Conservation (phyloP, 2,329 filamentous ascomycete genomes). For the Verticillium alfalfae region DNA sequence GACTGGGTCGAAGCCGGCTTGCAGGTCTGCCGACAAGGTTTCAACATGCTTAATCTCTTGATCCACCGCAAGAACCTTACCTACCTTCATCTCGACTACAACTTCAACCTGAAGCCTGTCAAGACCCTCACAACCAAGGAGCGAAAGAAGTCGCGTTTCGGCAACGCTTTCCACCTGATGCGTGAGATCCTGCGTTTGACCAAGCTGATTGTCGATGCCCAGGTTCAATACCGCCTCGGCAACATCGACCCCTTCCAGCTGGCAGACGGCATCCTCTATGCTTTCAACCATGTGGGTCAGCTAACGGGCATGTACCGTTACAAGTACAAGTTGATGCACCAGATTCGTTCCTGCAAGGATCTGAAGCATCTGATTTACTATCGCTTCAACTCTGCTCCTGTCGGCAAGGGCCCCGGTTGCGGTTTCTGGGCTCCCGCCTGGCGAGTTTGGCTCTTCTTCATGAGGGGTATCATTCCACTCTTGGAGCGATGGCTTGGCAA, state of each 20-base stretch:
- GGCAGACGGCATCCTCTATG: conserved; percentile 97
- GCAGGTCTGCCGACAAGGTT: conserved; percentile 95
- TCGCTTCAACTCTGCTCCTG: conserved; percentile 93
- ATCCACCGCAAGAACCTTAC: conserved; percentile 98
- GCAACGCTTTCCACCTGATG: conserved; percentile 99
- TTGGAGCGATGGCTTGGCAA: conserved; percentile 98
- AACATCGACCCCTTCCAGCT: conserved; percentile 99
- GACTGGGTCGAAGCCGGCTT: conserved; percentile 99
- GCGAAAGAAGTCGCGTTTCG: conserved; percentile 97
- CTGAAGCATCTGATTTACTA: conserved; percentile 99
- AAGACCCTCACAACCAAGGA: conserved; percentile 98
- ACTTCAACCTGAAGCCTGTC: conserved; percentile 98
- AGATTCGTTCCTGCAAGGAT: conserved; percentile 98
- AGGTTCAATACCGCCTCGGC: conserved; percentile 93
- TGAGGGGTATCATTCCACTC: conserved; percentile 95
- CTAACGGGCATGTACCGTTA: conserved; percentile 99
- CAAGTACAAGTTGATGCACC: conserved; percentile 99
- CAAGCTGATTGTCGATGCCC: conserved; percentile 96
- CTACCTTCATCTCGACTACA: conserved; percentile 97
- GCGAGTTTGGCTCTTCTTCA: conserved; percentile 99
- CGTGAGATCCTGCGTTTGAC: conserved; percentile 92
- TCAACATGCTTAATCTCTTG: conserved; percentile 97
- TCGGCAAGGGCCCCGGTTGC: conserved; percentile 95
- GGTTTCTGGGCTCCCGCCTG: conserved; percentile 99
- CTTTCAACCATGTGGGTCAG: conserved; percentile 98